Evolutionary conservation across 2,329 filamentous ascomycete genomes (phyloP), one percentile per base, ranked within the genome.

Genomic region (Botryotinia calthae): DNA sequence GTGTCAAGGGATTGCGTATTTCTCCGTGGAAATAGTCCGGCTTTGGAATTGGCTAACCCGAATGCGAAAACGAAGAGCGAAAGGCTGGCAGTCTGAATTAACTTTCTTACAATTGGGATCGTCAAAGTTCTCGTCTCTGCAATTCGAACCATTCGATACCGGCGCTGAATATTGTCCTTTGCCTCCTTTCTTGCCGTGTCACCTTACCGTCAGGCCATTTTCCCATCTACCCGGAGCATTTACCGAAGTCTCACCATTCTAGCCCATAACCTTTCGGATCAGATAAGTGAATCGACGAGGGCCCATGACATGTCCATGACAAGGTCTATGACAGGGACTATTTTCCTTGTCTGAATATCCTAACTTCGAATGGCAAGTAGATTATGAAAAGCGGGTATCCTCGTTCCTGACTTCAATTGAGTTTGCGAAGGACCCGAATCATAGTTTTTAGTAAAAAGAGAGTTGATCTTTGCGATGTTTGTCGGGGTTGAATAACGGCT

Each of bases 281-380:
- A 51, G 63, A 66, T 66, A 66, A 66, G 63, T n/a, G 9, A 65
- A n/a, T 46, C 62, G 42, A 48, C 62, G 25, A 28, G 34, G 48
- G 48, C 14, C 34, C 37, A 42, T n/a, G 58, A n/a, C 25, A 54
- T n/a, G 12, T n/a, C 25, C 6, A 54, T 7, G 25, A n/a, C 48
- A 51, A n/a, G 48, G 48, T 16, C 48, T 7, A 51, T 16, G 48
- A 54, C 48, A 54, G 25, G 48, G 48, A 54, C 48, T 25, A 4
- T 61, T 40, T 40, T 2, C 58, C 31, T 16, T 14, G 58, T 40
- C 20, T 34, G 22, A 34, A 61, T n/a, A 37, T 61, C 20, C 28
- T 61, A 40, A 25, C 58, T 37, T 61, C 4, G 58, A 61, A 25
- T 25, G 34, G 20, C 31, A 61, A 22, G 31, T 16, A 34, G 10